Conservation (phyloP, 106 monocot genomes). For the Alisma plantagoaquatica region DNA sequence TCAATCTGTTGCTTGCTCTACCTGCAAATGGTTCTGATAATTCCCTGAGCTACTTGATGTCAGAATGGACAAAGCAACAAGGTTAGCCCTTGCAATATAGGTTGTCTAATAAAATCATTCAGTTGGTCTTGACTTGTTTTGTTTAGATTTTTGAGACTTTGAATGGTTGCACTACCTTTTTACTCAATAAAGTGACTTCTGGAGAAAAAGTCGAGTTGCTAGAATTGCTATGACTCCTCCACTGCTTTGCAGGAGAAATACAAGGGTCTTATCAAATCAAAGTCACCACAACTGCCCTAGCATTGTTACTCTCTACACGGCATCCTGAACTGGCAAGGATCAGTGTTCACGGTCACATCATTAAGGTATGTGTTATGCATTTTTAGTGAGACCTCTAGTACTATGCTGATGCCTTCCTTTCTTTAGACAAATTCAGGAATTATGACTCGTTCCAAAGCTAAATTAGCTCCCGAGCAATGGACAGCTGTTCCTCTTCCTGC, state of each 20-base stretch:
- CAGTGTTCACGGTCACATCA: conserved; percentile 67
- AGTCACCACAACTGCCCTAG: conserved; percentile 82
- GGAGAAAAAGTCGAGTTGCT: too few species aligned
- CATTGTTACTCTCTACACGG: conserved; percentile 56
- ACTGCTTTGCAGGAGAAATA: conserved; percentile 86
- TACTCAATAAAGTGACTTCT: too few species aligned
- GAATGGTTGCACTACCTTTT: too few species aligned
- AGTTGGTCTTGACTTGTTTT: too few species aligned
- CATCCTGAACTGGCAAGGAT: conserved; percentile 56
- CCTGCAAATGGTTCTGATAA: conserved; percentile 65
- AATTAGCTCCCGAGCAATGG: conserved; percentile 68
- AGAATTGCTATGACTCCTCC: too few species aligned
- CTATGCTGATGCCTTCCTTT: too few species aligned
- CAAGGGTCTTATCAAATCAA: conserved; percentile 97
- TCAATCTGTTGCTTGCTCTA: conserved; percentile 51
- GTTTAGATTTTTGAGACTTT: too few species aligned
- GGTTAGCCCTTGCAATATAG: conserved; percentile 46
- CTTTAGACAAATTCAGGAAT: conserved; percentile 72
- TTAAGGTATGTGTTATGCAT: conserved; percentile 46
- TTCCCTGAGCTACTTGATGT: conserved; percentile 69
- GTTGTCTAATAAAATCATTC: too few species aligned
- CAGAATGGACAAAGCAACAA: conserved; percentile 88
- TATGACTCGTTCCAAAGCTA: conserved; percentile 86
- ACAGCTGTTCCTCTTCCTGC: conserved; percentile 65
- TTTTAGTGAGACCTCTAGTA: too few species aligned